phyloP scores from a whole-genome alignment of 495 filamentous ascomycete genomes.

The Daldinia loculata region DNA sequence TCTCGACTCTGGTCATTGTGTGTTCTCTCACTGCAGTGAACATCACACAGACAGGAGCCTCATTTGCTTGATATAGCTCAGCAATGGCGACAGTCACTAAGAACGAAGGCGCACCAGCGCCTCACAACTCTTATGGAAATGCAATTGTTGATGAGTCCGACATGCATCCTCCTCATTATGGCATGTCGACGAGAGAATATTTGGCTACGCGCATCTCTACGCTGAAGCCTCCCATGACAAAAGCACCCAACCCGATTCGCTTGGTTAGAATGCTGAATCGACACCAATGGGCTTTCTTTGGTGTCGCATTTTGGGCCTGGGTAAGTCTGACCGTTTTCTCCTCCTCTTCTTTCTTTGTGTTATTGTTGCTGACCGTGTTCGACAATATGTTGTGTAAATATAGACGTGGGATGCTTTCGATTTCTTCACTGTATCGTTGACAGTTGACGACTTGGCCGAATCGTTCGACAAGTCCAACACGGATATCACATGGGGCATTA shows the following conservation, averaged over 20 bases:
- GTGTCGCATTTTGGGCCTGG: conserved; percentile 76
- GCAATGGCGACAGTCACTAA: conserved; percentile 30
- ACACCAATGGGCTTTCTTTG: conserved; percentile 88
- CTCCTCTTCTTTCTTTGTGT: not conserved
- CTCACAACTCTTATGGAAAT: conserved; percentile 5
- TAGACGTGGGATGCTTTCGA: conserved; percentile 88
- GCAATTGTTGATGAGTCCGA: conserved; percentile 30
- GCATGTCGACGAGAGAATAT: conserved; percentile 69
- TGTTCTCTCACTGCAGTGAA: conserved; percentile 5
- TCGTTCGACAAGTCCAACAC: conserved; percentile 71
- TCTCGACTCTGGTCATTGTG: conserved; percentile 23
- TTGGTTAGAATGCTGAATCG: conserved; percentile 72
- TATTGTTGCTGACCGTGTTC: conserved; percentile 9
- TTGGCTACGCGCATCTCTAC: conserved; percentile 74
- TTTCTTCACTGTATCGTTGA: conserved; percentile 89
- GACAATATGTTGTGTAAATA: not conserved
- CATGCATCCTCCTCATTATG: conserved; percentile 49
- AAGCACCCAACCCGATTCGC: conserved; percentile 81
- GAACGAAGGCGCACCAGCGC: conserved; percentile 17
- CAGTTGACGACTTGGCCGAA: conserved; percentile 71
- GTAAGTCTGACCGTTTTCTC: conserved; percentile 44
- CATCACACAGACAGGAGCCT: conserved; percentile 17
- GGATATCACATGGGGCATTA: conserved; percentile 92
- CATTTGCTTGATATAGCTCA: conserved; percentile 13
- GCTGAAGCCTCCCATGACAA: conserved; percentile 77